Conservation (phyloP, 1,139 yeast species). For the Eremothecium sinecaudum region DNA sequence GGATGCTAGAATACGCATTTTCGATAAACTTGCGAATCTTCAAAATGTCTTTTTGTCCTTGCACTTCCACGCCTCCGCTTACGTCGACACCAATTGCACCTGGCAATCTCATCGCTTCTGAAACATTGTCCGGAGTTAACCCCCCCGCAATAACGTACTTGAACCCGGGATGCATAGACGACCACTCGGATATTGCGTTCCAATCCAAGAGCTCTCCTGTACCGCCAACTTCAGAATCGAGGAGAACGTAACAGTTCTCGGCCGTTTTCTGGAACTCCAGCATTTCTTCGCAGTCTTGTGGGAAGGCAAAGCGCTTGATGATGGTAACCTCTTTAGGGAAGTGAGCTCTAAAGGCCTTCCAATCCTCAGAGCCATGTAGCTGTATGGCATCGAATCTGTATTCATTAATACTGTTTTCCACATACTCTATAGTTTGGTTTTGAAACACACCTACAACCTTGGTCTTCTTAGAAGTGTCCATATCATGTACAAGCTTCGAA, state of each 20-base stretch:
- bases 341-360: slow-evolving; percentile 36
- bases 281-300: slow-evolving; percentile 38
- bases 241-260: slow-evolving; percentile 46
- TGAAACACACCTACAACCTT: slow-evolving; percentile 79
- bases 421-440: slow-evolving; percentile 64
- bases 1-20: slow-evolving; percentile 31
- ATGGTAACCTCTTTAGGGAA: slow-evolving; percentile 45
- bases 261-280: slow-evolving; percentile 25
- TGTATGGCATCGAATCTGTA: slow-evolving; percentile 69
- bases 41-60: slow-evolving; percentile 56
- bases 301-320: slow-evolving; percentile 62
- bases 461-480: slow-evolving; percentile 14
- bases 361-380: slow-evolving; percentile 77
- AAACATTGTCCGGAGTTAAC: slow-evolving; percentile 62
- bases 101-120: slow-evolving; percentile 36
- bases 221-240: slow-evolving; percentile 89
- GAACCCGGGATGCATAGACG: slow-evolving; percentile 27
- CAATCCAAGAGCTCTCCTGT: slow-evolving; percentile 77
- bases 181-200: slow-evolving; percentile 41
- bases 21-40: slow-evolving; percentile 53
- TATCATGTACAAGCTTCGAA: slow-evolving; percentile 31
- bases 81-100: slow-evolving; percentile 86
- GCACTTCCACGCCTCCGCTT: slow-evolving; percentile 86
- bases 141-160: slow-evolving; percentile 82
- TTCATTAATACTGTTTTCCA: slow-evolving; percentile 39